A percentile compares a stretch with the other conserved stretches of the same genome.
Evolutionary conservation across 805 yeast species (phyloP).

Genomic region (Lipomyces japonicus): DNA sequence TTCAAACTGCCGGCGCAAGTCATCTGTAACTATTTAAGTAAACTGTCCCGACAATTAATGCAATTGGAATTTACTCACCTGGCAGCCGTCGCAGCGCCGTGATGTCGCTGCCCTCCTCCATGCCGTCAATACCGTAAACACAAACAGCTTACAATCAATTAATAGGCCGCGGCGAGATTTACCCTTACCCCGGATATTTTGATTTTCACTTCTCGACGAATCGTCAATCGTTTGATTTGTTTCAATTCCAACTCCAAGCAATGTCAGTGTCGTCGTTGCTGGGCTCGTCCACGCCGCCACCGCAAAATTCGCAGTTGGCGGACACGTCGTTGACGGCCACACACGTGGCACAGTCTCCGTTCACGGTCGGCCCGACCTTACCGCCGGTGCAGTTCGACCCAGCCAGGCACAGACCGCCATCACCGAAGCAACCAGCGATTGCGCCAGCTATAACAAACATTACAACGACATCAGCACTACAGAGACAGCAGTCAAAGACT

Average conservation of each 20-base stretch:
- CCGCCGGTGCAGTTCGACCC: slow-evolving; percentile 35
- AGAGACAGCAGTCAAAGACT: background rate
- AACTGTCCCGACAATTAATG: background rate
- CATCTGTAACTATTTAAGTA: slow-evolving; percentile 5
- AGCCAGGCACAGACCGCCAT: slow-evolving; percentile 17
- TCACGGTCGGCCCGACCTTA: slow-evolving; percentile 28
- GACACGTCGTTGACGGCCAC: slow-evolving; percentile 1
- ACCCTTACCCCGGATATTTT: too few species aligned
- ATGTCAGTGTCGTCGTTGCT: slow-evolving; percentile 1
- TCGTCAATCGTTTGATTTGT: background rate
- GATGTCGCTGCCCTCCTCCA: background rate
- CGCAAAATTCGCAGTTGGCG: background rate
- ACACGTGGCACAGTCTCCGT: slow-evolving; percentile 15
- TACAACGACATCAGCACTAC: background rate
- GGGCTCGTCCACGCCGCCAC: background rate
- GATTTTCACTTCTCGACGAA: background rate
- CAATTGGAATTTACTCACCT: background rate
- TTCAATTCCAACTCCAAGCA: background rate
- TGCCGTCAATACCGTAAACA: too few species aligned
- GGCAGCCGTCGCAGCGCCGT: slow-evolving; percentile 3
- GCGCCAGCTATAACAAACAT: background rate
- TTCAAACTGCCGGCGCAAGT: slow-evolving; percentile 18
- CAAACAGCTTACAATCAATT: too few species aligned
- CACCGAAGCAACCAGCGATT: background rate
- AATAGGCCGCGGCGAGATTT: too few species aligned